phyloP scores from a whole-genome alignment of 345 rosid genomes.

The Salix dunnii region DNA sequence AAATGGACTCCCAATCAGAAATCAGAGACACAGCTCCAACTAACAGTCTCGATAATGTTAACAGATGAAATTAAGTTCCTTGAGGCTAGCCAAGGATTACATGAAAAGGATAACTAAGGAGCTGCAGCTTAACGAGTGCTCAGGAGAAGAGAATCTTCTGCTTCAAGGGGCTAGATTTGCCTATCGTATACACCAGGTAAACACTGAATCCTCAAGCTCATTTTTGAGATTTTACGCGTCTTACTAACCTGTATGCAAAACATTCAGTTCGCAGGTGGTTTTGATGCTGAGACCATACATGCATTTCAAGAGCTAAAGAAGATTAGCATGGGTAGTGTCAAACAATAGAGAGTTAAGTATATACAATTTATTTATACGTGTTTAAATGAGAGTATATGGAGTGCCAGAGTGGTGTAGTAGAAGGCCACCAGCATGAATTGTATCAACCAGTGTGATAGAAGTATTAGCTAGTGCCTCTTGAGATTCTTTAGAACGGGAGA shows the following conservation, averaged over 20 bases:
- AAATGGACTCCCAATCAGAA: not conserved
- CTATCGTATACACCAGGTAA: slow-evolving; percentile 82
- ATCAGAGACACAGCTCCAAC: not conserved
- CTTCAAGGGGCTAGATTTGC: slow-evolving; percentile 85
- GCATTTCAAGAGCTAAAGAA: slow-evolving; percentile 72
- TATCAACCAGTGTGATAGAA: not conserved
- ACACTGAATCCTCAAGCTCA: not conserved
- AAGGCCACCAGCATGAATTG: not conserved
- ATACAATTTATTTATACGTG: not conserved
- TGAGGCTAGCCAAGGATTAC: slow-evolving; percentile 60
- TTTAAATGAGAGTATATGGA: not conserved
- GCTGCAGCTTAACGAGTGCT: slow-evolving; percentile 30
- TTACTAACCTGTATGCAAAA: slow-evolving; percentile 7
- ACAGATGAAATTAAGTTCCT: slow-evolving; percentile 73
- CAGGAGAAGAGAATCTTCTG: slow-evolving; percentile 43
- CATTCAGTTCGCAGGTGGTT: slow-evolving; percentile 89
- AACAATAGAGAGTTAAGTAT: not conserved
- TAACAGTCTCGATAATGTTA: not conserved
- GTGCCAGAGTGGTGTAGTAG: not conserved
- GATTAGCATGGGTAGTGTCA: slow-evolving; percentile 15
- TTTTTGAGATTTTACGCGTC: not conserved
- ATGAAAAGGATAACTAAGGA: slow-evolving; percentile 64
- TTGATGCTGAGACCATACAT: slow-evolving; percentile 54
- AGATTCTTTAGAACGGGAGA: not conserved
- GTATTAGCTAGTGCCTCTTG: not conserved